Conservation (phyloP, 305 asterid genomes). For the Stenogyne calaminthoides region DNA sequence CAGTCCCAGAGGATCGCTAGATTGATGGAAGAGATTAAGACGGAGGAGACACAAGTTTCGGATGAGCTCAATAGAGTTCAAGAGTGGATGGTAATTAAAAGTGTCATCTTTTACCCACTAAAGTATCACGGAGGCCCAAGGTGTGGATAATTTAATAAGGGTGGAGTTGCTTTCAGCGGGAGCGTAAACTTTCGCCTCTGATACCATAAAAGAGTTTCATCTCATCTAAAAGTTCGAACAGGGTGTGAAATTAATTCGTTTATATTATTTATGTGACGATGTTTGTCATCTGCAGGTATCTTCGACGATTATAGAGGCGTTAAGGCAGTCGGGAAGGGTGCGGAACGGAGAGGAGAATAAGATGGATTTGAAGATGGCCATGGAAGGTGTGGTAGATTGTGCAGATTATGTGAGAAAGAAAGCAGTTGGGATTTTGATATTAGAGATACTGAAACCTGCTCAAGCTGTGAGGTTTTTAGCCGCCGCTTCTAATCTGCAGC, state of each 20-base stretch:
- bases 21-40: slow-evolving; percentile 27
- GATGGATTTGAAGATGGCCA: slow-evolving; percentile 25
- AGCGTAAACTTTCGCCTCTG: too few species aligned
- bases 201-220: too few species aligned
- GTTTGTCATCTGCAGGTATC: slow-evolving; percentile 11
- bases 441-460: slow-evolving; percentile 34
- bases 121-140: too few species aligned
- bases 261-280: too few species aligned
- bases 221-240: too few species aligned
- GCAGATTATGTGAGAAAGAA: slow-evolving; percentile 41
- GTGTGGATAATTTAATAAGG: too few species aligned
- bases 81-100: slow-evolving; percentile 17
- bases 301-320: slow-evolving; percentile 12
- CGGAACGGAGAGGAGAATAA: slow-evolving; percentile 15
- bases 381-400: slow-evolving; percentile 34
- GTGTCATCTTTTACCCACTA: neutral
- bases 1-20: slow-evolving; percentile 30
- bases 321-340: neutral
- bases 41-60: slow-evolving; percentile 30
- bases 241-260: too few species aligned
- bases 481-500: slow-evolving; percentile 31
- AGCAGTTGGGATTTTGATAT: slow-evolving; percentile 1
- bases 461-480: slow-evolving; percentile 39
- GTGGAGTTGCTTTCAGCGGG: too few species aligned
- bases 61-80: slow-evolving; percentile 32